phyloP scores from a whole-genome alignment of 192 early-diverging fungal species.

The Coemansia sp. region DNA sequence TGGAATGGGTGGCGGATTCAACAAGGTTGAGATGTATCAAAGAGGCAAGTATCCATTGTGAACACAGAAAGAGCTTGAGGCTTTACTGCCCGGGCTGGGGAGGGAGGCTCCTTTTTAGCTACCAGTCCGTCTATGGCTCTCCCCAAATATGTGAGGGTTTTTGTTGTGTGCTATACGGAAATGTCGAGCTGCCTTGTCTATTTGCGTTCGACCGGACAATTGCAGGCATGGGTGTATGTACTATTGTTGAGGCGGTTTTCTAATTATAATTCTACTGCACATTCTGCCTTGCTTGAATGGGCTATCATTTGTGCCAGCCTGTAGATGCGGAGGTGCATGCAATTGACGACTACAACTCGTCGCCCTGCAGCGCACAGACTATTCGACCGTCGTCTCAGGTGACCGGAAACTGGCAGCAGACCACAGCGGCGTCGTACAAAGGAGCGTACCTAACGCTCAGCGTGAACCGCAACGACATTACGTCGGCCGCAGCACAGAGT shows the following conservation, averaged over 20 bases:
- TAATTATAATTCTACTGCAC: conserved; percentile 13
- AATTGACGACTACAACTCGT: conserved; percentile 38
- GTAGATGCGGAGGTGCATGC: conserved; percentile 44
- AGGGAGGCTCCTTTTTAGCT: not conserved
- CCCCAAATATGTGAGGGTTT: not conserved
- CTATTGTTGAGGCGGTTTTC: not conserved
- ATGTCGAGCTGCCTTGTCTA: not conserved
- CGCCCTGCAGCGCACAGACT: conserved; percentile 29
- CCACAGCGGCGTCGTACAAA: conserved; percentile 35
- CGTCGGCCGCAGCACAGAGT: conserved; percentile 16
- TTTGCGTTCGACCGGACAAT: not conserved
- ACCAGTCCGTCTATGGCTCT: not conserved
- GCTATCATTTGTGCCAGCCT: not conserved
- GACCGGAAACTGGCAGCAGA: conserved; percentile 36
- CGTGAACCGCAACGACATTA: conserved; percentile 23
- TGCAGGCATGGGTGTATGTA: not conserved
- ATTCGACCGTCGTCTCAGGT: conserved; percentile 20
- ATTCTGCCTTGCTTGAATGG: not conserved
- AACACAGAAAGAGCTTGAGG: not conserved
- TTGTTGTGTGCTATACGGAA: not conserved
- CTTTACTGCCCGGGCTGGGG: not conserved
- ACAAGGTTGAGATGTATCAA: conserved; percentile 52
- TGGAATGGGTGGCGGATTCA: conserved; percentile 54
- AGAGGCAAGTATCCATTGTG: conserved; percentile 26
- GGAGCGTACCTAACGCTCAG: conserved; percentile 37